Conservation (phyloP, 495 filamentous ascomycete genomes). For the Xylaria intraflava region DNA sequence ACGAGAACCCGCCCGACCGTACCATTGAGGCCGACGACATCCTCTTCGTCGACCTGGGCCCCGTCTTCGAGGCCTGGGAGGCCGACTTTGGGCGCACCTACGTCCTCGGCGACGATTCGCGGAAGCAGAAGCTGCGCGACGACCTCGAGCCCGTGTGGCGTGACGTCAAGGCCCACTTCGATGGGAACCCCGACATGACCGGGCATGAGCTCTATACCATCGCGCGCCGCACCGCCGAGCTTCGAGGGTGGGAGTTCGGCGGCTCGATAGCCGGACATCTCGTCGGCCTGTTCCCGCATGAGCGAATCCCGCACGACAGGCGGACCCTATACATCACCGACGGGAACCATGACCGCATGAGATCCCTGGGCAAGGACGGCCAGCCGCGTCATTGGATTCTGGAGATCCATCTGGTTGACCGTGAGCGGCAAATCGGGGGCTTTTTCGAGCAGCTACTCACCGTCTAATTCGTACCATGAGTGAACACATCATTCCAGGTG, state of each 20-base stretch:
- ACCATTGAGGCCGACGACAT: constrained; percentile 43
- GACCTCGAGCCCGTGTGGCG: constrained; percentile 40
- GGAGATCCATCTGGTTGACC: constrained; percentile 45
- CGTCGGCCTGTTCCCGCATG: constrained; percentile 33
- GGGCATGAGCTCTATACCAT: constrained; percentile 38
- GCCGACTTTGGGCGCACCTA: constrained; percentile 44
- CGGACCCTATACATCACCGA: constrained; percentile 36
- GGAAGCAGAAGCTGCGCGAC: constrained; percentile 39
- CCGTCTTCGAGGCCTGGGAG: constrained; percentile 48
- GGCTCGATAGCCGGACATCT: constrained; percentile 40
- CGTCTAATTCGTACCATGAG: constrained; percentile 13
- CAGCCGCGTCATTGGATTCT: constrained; percentile 44
- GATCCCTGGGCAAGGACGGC: constrained; percentile 31
- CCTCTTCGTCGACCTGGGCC: constrained; percentile 43
- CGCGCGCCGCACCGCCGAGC: constrained; percentile 21
- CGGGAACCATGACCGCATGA: constrained; percentile 37
- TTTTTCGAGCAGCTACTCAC: constrained; percentile 45
- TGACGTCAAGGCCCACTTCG: constrained; percentile 31
- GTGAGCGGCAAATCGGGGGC: constrained; percentile 27
- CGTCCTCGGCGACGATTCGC: constrained; percentile 41
- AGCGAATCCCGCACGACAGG: constrained; percentile 43
- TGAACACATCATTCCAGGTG: background rate
- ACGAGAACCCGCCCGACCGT: constrained; percentile 44
- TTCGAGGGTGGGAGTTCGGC: constrained; percentile 37
- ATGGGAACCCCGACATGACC: constrained; percentile 34